These are phyloP conservation scores for Jatropha podagrica DNA, from an alignment of 441 rosid species.

Conservation along the genomic window DNA sequence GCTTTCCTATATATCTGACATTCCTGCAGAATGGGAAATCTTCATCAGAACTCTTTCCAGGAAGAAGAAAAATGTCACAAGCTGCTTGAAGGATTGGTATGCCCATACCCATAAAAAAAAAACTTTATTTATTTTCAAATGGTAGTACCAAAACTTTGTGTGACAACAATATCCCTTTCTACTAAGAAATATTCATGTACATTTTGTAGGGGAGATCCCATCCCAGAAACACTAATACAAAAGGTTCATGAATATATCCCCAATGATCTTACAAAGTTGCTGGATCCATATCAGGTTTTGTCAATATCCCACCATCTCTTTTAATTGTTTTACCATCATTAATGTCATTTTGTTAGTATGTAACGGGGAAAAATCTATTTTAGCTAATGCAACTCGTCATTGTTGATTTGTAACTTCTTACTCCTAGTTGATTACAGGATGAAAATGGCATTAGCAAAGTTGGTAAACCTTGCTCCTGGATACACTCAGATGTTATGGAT, in stretches of 20 bases:
- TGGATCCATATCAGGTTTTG: constrained; percentile 57
- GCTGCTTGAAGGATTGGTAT: constrained; percentile 72
- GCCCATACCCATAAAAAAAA: neutral
- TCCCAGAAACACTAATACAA: constrained; percentile 61
- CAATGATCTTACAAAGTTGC: constrained; percentile 60
- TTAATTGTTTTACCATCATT: neutral
- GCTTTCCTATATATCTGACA: constrained; percentile 32
- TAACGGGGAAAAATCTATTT: neutral
- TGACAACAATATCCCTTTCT: neutral
- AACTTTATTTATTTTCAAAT: neutral
- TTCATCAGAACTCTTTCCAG: constrained; percentile 48
- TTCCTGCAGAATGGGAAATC: constrained; percentile 74
- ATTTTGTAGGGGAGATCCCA: constrained; percentile 83
- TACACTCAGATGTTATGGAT: constrained; percentile 93
- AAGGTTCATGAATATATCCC: constrained; percentile 79
- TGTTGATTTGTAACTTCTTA: constrained; percentile 15
- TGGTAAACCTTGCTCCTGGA: constrained; percentile 73
- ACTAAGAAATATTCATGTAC: constrained; percentile 21
- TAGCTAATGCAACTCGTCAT: constrained; percentile 6
- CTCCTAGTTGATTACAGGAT: constrained; percentile 44
- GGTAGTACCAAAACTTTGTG: neutral
- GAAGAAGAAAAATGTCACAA: constrained; percentile 53
- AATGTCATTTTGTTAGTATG: neutral
- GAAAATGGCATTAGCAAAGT: constrained; percentile 35
- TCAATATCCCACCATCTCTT: constrained; percentile 18